Evolutionary conservation across 768 basidiomycete genomes (phyloP), one percentile per base, ranked within the genome.

Genomic region (Termitomyces sp.): DNA sequence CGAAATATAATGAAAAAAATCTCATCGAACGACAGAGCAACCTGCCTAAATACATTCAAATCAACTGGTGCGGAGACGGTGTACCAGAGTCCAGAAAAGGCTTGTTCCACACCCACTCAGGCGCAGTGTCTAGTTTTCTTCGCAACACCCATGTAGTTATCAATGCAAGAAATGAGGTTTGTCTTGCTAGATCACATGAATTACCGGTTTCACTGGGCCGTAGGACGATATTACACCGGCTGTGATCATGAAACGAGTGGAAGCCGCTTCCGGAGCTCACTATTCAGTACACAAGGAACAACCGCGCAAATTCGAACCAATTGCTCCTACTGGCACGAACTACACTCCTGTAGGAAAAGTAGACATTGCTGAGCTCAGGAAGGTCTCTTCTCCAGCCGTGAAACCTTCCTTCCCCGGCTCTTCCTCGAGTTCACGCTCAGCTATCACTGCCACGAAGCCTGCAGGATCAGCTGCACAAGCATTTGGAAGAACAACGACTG

Each of bases 51-150:
- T 92, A 95, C 60, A 93, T 98, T 16, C 91, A 96, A 67, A 88
- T 98, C 71, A 92, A 94, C 66, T 97, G 96, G 95, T 94, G 93
- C 64, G 96, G 96, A 45, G 95, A 96, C 66, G 96, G 96, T 57
- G 96, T 98, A 1, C 96, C 96, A 13, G 92, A 87, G 69, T 78
- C 79, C 20, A 88, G 91, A 72, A 98, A 98, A 70, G 96, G 96
- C 8, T 78, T 97, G 24, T 96, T 96, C 75, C 88, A 92, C 66
- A 87, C 85, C 8, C 95, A 98, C 70, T 84, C 93, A 7, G 80
- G 81, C 46, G 81, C 92, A 1, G 89, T 98, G 9, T 80, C 86
- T 43, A 83, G 77, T 56, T 95, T 88, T 70, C 78, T 98, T 46
- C 85, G 85, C 6, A 92, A 91, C 41, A 82, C 87, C 0, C 94